Evolutionary conservation across 2,329 filamentous ascomycete genomes (phyloP), one percentile per base, ranked within the genome.

Genomic region (Diaporthe citri): DNA sequence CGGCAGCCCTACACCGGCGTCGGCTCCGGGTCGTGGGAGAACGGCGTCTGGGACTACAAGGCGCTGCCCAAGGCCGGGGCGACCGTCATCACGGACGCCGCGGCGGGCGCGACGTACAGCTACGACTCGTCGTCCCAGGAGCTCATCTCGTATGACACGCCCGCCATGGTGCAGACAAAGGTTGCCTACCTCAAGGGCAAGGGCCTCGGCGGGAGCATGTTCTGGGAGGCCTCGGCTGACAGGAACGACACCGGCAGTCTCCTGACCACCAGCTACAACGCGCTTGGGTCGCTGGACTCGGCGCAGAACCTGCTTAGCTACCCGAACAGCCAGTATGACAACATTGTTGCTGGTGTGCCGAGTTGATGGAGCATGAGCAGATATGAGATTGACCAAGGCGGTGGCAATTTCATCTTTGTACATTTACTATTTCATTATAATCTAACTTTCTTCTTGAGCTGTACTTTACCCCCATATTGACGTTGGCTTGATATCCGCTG

Each of bases 1-100:
- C 1, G 95, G 94, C 83, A 88, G 76, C 74, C 88, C 0, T 97
- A 88, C 84, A 87, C 80, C 4, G 93, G 93, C 25, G 84, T 93
- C 31, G 94, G 94, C 2, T 81, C 84, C 20, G 94, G 94, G 0
- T 91, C 87, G 71, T 96, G 92, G 91, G 94, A 97, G 83, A 85
- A 87, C 25, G 93, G 93, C 0, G 86, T 95, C 3, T 96, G 93
- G 90, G 94, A 97, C 81, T 97, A 94, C 87, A 97, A 96, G 85
- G 92, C 84, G 0, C 88, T 97, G 2, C 95, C 94, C 0, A 87
- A 87, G 39, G 80, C 88, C 0, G 91, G 91, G 1, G 90, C 92
- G 0, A 83, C 84, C 1, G 90, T 93, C 79, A 77, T 85, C 57
- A 88, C 90, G 72, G 93, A 96, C 80, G 75, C 82, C 2, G 85